Base-by-base conservation (phyloP, 805 yeast species). In the Candida oleophila region DNA sequence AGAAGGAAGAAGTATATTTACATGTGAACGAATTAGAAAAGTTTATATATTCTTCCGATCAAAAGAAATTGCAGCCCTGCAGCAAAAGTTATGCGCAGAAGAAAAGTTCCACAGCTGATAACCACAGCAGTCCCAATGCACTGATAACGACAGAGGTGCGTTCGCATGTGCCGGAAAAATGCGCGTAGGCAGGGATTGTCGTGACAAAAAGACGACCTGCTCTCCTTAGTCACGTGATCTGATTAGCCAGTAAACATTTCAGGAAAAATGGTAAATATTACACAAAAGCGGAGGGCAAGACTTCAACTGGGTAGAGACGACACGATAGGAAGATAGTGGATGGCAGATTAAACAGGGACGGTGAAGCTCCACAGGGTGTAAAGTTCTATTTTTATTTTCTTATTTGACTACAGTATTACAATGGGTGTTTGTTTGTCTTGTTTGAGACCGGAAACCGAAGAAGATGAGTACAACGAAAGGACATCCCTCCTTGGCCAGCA, bases 361-460 rank as follows among this genome's bases (percentile, higher is more conserved):
- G n/a, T n/a, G n/a, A n/a, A n/a, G n/a, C n/a, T n/a, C n/a, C n/a
- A n/a, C n/a, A n/a, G n/a, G n/a, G n/a, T n/a, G n/a, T n/a, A n/a
- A n/a, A n/a, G n/a, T n/a, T n/a, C n/a, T 25, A 5, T 25, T 25
- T 25, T 7, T 25, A 25, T 25, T 7, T 11, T 25, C 30, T 5
- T 11, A 25, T 11, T 25, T 25, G 9, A 14, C 12, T 14, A 5
- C 38, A 34, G 12, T 11, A 12, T 15, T 49, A 11, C 45, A 19
- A 77, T 77, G 82, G 82, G 82, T 33, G 50, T 64, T 44, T 77
- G 81, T 55, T 61, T 76, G 36, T 77, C 81, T 15, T 77, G 81
- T 52, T 61, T 77, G 15, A 53, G 62, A 36, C 48, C 41, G 32
- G 64, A 60, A 15, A 70, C 62, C 16, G 71, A 66, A 39, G 76